Evolutionary conservation across 768 basidiomycete genomes (phyloP), one percentile per base, ranked within the genome.

Genomic region (Leccinum boreale): DNA sequence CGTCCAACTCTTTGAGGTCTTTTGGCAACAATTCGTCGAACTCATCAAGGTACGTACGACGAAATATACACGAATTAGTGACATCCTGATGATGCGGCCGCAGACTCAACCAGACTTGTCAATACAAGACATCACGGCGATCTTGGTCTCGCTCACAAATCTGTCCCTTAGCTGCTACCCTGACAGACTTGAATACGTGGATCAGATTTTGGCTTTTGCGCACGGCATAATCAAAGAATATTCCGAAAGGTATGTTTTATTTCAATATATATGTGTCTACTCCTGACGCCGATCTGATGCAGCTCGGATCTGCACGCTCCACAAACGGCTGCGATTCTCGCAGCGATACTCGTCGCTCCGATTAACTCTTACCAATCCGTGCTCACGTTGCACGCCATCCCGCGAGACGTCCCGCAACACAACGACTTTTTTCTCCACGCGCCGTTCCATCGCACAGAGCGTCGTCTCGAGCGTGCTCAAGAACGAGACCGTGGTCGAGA

Each of bases 1-100:
- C 62, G 97, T 96, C 23, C 92, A 89, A 68, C 74, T 99, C 52
- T 99, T 99, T 61, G 97, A 99, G 70, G 94, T 99, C 95, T 99
- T 98, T 71, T 99, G 97, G 96, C 87, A 90, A 62, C 97, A 99
- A 71, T 93, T 98, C 44, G 44, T 98, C 11, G 90, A 97, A 70
- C 84, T 99, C 26, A 95, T 98, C 79, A 97, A 95, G 84, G 94
- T 92, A 63, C 21, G 82, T 69, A 12, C 11, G 6, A 19, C 11
- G 49, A 9, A 3, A 54, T 24, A 10, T 10, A 11, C 21, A 23
- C n/a, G 11, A 14, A 44, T 2, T 31, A 31, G 35, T 4, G 17
- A 14, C 0, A 15, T 19, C 17, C 58, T 63, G 23, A 70, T 42
- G 45, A 23, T 31, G 11, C 29, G 17, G 48, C 48, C 21, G 4